These are phyloP conservation scores for Mycena belliarum DNA, from an alignment of 768 basidiomycete genomes.

Conservation along the genomic window DNA sequence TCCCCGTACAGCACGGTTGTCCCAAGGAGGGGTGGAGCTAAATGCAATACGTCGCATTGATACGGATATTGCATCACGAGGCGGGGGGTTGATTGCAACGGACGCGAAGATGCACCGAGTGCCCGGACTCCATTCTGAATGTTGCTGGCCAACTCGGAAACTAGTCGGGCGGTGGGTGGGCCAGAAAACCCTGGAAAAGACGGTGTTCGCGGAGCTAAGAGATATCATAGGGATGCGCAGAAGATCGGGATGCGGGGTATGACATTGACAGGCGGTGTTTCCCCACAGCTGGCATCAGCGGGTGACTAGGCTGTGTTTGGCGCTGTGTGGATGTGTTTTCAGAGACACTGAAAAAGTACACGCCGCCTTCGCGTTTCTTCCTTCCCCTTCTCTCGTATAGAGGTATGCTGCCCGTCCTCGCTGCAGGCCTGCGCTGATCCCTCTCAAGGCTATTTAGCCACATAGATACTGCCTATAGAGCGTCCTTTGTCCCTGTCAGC, in stretches of 20 bases:
- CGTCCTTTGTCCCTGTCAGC: constrained; percentile 61
- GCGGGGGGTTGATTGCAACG: not conserved
- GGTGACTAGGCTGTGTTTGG: not conserved
- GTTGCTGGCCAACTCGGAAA: not conserved
- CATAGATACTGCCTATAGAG: constrained; percentile 57
- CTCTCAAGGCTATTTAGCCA: constrained; percentile 39
- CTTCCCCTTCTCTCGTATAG: constrained; percentile 15
- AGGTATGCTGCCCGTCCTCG: not conserved
- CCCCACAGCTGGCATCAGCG: not conserved
- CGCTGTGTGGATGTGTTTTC: constrained; percentile 4
- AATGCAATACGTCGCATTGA: constrained; percentile 9
- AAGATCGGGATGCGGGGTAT: constrained; percentile 12
- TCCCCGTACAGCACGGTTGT: not conserved
- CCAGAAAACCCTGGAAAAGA: not conserved
- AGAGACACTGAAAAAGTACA: constrained; percentile 8
- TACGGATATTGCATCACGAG: not conserved
- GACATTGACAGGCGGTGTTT: constrained; percentile 6
- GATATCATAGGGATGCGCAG: not conserved
- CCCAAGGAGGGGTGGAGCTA: not conserved
- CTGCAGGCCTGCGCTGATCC: not conserved
- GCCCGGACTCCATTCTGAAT: too few relatives aligned
- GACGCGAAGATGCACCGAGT: not conserved
- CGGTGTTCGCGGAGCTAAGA: not conserved
- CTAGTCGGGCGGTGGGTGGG: not conserved
- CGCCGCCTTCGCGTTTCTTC: constrained; percentile 13